Evolutionary conservation across 2,329 filamentous ascomycete species (phyloP), one percentile per base, ranked within the genome.

Genomic region (Cladosporium velox): DNA sequence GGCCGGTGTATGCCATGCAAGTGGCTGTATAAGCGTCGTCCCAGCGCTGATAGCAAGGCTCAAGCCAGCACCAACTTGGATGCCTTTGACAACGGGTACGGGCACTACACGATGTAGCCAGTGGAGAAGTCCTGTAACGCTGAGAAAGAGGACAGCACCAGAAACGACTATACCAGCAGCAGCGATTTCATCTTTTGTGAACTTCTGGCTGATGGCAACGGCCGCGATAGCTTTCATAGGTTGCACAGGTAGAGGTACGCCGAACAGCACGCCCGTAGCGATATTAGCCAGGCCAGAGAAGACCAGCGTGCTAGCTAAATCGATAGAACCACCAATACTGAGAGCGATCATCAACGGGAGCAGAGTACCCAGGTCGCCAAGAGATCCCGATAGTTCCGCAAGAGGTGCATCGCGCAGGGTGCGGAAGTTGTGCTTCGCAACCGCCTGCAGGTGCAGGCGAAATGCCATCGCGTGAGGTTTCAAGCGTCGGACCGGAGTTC

Each of bases 211-310:
- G 66, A 97, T 91, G n/a, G 93, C 92, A 0, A 96, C 91, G 0
- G 93, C 91, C 6, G 93, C 93, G 67, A 98, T 96, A 44, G 94
- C 93, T 84, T 90, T 90, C 88, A 90, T 90, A 0, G 93, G 93
- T 80, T 97, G 93, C 0, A 97, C 93, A 0, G 93, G 93, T 3
- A 97, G 80, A 2, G 94, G 94, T 49, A 98, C 90, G 7, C 94
- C 94, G 73, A 97, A 98, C 35, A 89, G 79, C 1, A 89, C 75
- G 21, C 94, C 95, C 0, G 93, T 97, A 14, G 91, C 73, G 65
- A 97, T 87, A 74, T 98, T 98, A 78, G 90, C 94, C 11, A 93
- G 74, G 1, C 95, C 95, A 0, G 92, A 93, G 76, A 97, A 95
- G 6, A 98, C 87, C 0, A 98, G 85, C 0, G 94, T 97, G 58